Evolutionary conservation across 83 land plant species (phyloP).

Genomic region (Picea engelmannii): DNA sequence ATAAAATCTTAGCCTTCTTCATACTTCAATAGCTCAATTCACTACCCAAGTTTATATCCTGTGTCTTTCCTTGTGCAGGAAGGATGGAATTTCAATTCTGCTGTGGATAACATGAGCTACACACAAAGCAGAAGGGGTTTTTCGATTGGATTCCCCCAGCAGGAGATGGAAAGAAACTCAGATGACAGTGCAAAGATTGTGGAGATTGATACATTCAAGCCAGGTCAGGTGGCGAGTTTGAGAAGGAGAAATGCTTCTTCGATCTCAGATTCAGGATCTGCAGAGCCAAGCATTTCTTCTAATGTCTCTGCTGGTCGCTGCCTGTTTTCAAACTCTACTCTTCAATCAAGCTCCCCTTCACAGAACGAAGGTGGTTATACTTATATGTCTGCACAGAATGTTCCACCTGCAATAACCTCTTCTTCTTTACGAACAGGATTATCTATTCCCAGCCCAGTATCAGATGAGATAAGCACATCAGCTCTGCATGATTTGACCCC

Average conservation of each 20-base stretch:
- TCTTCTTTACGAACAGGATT: slow-evolving; percentile 6
- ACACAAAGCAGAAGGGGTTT: slow-evolving; percentile 13
- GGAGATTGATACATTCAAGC: slow-evolving; percentile 10
- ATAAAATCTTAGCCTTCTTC: background rate
- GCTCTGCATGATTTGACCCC: background rate
- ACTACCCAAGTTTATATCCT: background rate
- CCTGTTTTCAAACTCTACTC: background rate
- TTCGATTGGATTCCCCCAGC: background rate
- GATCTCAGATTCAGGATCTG: slow-evolving; percentile 2
- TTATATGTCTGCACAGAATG: background rate
- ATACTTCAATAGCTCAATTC: background rate
- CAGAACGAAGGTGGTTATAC: background rate
- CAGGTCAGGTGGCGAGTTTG: background rate
- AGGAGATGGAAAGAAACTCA: slow-evolving; percentile 5
- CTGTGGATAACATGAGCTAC: background rate
- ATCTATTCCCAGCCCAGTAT: slow-evolving; percentile 12
- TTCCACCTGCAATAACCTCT: background rate
- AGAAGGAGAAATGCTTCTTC: slow-evolving; percentile 5
- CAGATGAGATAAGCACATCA: slow-evolving; percentile 12
- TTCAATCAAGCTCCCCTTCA: slow-evolving; percentile 3
- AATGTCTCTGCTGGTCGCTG: background rate
- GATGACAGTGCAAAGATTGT: slow-evolving; percentile 16
- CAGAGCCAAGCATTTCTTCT: slow-evolving; percentile 16
- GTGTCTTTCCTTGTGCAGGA: slow-evolving; percentile 12
- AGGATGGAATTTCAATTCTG: slow-evolving; percentile 8